Percentiles rank a stretch among this genome's conserved stretches.
Evolutionary conservation across 352 stramenopile genomes (phyloP).

Genomic region (Pythium sp.): DNA sequence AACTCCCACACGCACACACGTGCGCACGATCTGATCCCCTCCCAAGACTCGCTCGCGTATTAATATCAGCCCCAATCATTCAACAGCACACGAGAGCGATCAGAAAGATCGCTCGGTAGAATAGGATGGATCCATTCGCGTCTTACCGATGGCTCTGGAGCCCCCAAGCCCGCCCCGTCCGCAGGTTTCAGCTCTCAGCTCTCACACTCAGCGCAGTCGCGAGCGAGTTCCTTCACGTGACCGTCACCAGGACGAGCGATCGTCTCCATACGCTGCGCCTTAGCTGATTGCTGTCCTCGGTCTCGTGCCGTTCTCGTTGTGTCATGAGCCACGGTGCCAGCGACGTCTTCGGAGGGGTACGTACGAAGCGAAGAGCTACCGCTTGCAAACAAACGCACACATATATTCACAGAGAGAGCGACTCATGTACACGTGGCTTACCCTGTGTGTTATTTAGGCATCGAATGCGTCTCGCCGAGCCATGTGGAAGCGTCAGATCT

Average conservation of each 20-base stretch:
- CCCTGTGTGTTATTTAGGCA: slow-evolving; percentile 23
- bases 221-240: not conserved
- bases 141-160: too few species aligned
- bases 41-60: too few species aligned
- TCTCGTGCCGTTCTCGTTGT: not conserved
- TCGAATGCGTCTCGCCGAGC: slow-evolving; percentile 47
- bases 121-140: too few species aligned
- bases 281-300: not conserved
- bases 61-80: too few species aligned
- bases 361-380: not conserved
- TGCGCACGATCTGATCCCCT: too few species aligned
- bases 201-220: not conserved
- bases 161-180: too few species aligned
- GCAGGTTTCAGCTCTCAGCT: not conserved
- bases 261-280: too few species aligned
- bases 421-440: not conserved
- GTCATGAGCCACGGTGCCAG: not conserved
- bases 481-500: slow-evolving; percentile 69
- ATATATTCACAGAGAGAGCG: not conserved
- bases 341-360: slow-evolving; percentile 8
- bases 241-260: not conserved
- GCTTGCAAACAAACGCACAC: too few species aligned
- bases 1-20: too few species aligned
- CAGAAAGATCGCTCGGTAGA: too few species aligned
- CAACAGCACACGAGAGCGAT: too few species aligned